Base-by-base conservation (phyloP, 2,329 filamentous ascomycete species). In the Alternaria atra region DNA sequence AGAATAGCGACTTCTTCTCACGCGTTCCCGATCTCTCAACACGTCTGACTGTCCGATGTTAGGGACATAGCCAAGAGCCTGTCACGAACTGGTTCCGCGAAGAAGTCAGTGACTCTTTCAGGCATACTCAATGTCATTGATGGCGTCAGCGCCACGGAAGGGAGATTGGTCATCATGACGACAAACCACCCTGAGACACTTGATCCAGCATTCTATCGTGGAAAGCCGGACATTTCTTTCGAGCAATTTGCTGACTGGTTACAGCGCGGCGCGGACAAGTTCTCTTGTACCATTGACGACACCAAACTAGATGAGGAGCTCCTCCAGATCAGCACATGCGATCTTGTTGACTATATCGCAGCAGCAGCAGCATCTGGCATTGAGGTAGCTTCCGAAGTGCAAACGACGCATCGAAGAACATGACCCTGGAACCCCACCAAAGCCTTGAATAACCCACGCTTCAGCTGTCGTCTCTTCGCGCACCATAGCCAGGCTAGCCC, bases 91-190 rank as follows among this genome's bases (percentile, higher is more conserved):
- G 60, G 12, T 30, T 65, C 9, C 32, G 55, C 5, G 25, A 20
- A 48, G 61, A 34, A 27, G 34, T 34, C 55, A 55, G 34, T 66
- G 46, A 55, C 90, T 1, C 84, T 94, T 6, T 91, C 90, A 0
- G 91, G 90, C 1, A 84, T 94, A 1, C 84, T 95, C 51, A 94
- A 94, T 76, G 90, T 90, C 56, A 91, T 94, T 35, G 91, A 95
- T 71, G 90, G 91, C 55, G 90, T 93, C 4, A 90, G 89, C 2
- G 90, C 88, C 6, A 89, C 91, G 68, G 91, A 93, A 78, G 91
- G 91, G 39, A 86, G 90, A 46, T 85, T 94, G 17, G 84, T 94
- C 29, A 88, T 93, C 79, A 92, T 93, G 89, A 93, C 91, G 0
- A 92, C 90, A 40, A 94, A 94, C 77, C 85, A 88, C 59, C 89